Evolutionary conservation across 352 stramenopile genomes (phyloP), one percentile per base, ranked within the genome.

Genomic region (Phytophthora rubi): DNA sequence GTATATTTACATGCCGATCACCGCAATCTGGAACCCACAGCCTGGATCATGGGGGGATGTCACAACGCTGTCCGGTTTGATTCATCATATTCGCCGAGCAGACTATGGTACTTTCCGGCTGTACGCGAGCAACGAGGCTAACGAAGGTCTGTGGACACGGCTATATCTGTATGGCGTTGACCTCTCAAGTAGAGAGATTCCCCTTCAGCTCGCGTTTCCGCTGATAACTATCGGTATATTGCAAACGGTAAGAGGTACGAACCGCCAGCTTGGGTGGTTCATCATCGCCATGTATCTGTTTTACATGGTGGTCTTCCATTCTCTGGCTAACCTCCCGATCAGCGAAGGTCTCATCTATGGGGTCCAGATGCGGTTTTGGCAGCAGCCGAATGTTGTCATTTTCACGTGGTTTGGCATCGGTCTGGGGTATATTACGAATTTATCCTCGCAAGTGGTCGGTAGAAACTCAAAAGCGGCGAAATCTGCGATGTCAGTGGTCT

Each of bases 21-120:
- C 85, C 8, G 83, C 84, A 26, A 71, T 65, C 8, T 78, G 73
- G 63, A 85, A 88, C 23, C 85, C 92, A 4, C 88, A 97, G 52
- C 81, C 85, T 28, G 96, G 96, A 2, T 98, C 90, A 4, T 99
- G 97, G 97, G 97, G 97, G 0, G 82, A 98, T 66, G 88, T 98
- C 10, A 88, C 84, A 8, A 94, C 82, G 16, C 21, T 97, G 8
- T 44, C 28, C 3, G 97, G 97, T 4, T 93, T 98, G 21, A 60
- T 98, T 33, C 92, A 98, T 58, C 97, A 99, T 70, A 70, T 99
- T 6, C 77, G 89, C 12, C 81, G 97, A 9, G 80, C 77, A 6
- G 97, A 99, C 67, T 99, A 99, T 63, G 97, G 96, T 1, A 98
- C 94, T 0, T 95, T 99, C 47, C 86, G 83, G 10, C 82, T 99